Evolutionary conservation across 164 flowering plant genomes (phyloP), one percentile per base, ranked within the genome.

Genomic region (Aristolochia californica): DNA sequence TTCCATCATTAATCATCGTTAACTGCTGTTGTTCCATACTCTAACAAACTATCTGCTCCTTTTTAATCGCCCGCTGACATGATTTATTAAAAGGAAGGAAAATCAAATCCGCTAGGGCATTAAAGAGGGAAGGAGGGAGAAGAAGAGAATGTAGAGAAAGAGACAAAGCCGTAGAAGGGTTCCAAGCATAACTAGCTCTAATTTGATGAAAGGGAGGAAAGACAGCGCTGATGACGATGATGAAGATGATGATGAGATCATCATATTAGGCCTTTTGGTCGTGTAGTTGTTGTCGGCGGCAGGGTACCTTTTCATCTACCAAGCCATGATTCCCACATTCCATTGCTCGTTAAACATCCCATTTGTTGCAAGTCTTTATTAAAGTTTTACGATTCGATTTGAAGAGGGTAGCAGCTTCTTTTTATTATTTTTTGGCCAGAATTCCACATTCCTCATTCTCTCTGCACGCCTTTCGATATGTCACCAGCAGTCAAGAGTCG

Each of bases 201-300:
- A 14, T 14, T 53, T 1, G 30, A n/a, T 34, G 14, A 53, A 14
- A 53, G 13, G 53, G 53, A 23, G 27, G 43, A 53, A 18, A 27
- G 43, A 14, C 26, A 15, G 20, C 16, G n/a, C 2, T 11, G 34
- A 53, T 15, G 38, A 53, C 5, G 26, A 34, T 4, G 10, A 26
- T 12, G 17, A 14, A 1, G 28, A 24, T 26, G 56, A 53, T 53
- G 56, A 53, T 28, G 56, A 53, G 40, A 26, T 26, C 56, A 53
- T 53, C 56, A 53, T 27, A 53, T 11, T 14, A 24, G 56, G 56
- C 43, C 27, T 53, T 53, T 53, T 15, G 43, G 56, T 53, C 17
- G 56, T 53, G 40, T 53, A 27, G 56, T 53, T 53, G 24, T 25
- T 52, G 56, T 53, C 56, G 40, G 56, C 0, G 56, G 14, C 40